Base-by-base conservation (phyloP, 108 stramenopile species). In the Pseudonitzschia pungens region DNA sequence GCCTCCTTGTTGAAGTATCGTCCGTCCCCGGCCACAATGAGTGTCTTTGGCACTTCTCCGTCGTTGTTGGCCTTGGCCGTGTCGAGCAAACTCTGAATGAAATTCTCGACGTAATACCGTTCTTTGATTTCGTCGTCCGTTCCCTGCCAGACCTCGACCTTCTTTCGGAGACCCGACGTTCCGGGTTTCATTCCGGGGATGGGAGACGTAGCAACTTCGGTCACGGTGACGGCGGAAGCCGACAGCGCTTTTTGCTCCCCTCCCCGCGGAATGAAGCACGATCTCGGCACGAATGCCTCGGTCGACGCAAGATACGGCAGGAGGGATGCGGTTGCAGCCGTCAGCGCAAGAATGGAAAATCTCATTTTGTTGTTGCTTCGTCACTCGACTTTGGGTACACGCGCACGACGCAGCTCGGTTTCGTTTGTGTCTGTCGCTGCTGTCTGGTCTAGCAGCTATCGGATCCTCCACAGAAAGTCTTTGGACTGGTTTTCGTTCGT, bases 141-240 rank as follows among this genome's bases (percentile, higher is more conserved):
- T 14, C 86, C 90, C 75, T 88, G 85, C 93, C 93, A 94, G 22
- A 92, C 87, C 79, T 92, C 89, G 0, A 94, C 93, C 62, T 94
- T 94, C 84, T 99, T 99, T 18, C 99, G 81, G 50, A 99, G 84
- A 20, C 99, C 99, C 9, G 95, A 96, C 20, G 99, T 99, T 57
- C 96, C 96, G 0, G 96, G 96, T 53, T 86, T 90, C 93, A 92
- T 91, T 9, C 90, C 95, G 20, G 78, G 53, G 71, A 93, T 93
- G 16, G 94, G 94, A n/a, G 68, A 65, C 1, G 94, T 93, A 11
- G 86, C 68, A 8, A 84, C 74, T 48, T 84, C 80, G 16, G 68
- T 44, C 10, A 76, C 45, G 16, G 62, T 45, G 24, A 21, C 64
- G 15, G 77, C 66, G 7, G 77, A 54, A 18, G 77, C 69, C 21